Conservation (phyloP, 2,329 filamentous ascomycete species). For the Phaeosphaeriaceae sp. region DNA sequence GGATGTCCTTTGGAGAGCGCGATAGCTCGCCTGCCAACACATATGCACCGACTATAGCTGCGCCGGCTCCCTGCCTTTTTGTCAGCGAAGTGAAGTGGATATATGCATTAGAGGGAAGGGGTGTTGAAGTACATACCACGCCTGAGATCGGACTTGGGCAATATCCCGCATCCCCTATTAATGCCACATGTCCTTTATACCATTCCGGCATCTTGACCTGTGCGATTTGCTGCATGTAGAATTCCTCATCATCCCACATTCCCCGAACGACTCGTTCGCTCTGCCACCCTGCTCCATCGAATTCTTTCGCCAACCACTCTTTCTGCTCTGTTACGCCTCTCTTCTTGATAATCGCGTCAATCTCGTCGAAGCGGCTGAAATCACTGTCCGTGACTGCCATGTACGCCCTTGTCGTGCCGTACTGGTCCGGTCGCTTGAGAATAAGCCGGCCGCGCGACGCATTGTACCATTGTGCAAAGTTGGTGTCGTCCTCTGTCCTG, state of each 20-base stretch:
- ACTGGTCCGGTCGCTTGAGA: slow-evolving; percentile 31
- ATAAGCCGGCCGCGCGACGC: slow-evolving; percentile 27
- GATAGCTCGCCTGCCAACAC: slow-evolving; percentile 48
- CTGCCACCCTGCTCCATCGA: slow-evolving; percentile 49
- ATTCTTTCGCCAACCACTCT: slow-evolving; percentile 33
- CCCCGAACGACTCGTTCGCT: slow-evolving; percentile 45
- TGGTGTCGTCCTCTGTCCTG: slow-evolving; percentile 21
- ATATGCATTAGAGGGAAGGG: background rate
- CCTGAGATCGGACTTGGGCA: slow-evolving; percentile 45
- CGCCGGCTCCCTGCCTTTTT: slow-evolving; percentile 29
- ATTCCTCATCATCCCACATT: slow-evolving; percentile 51
- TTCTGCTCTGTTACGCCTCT: slow-evolving; percentile 22
- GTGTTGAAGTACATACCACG: slow-evolving; percentile 21
- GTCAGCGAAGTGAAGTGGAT: slow-evolving; percentile 8
- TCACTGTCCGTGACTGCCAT: slow-evolving; percentile 24
- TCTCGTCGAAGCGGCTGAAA: slow-evolving; percentile 25
- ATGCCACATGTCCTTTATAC: slow-evolving; percentile 41
- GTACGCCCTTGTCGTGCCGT: slow-evolving; percentile 26
- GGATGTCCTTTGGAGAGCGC: slow-evolving; percentile 23
- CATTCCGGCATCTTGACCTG: slow-evolving; percentile 48
- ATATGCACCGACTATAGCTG: slow-evolving; percentile 50
- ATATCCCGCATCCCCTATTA: slow-evolving; percentile 51
- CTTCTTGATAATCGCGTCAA: slow-evolving; percentile 20
- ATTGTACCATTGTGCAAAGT: slow-evolving; percentile 37
- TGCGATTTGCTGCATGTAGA: slow-evolving; percentile 54